phyloP scores from a whole-genome alignment of 2,329 filamentous ascomycete genomes.

The Botrytis fragariae region DNA sequence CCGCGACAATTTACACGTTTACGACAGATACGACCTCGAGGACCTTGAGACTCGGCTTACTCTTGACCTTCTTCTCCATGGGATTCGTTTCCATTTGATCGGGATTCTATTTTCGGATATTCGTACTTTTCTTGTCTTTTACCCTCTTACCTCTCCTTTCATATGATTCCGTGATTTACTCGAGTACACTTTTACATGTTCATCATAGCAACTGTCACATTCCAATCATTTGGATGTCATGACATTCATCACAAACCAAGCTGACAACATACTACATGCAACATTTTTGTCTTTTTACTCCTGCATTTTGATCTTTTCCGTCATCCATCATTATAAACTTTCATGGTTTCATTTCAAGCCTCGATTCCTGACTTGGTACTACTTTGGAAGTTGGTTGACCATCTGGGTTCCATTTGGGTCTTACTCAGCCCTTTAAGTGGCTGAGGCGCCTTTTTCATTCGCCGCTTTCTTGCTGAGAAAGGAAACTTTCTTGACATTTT shows the following conservation, averaged over 20 bases:
- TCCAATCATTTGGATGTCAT: conserved; percentile 13
- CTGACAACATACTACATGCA: not conserved
- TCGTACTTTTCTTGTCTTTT: not conserved
- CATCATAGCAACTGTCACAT: conserved; percentile 7
- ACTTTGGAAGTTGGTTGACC: not conserved
- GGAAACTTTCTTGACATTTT: not conserved
- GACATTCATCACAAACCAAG: conserved; percentile 8
- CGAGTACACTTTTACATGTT: not conserved
- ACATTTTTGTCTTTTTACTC: not conserved
- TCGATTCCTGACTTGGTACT: conserved; percentile 4
- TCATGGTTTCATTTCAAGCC: conserved; percentile 1
- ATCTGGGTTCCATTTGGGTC: conserved; percentile 1
- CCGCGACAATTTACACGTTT: conserved; percentile 1
- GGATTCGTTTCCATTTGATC: conserved; percentile 1
- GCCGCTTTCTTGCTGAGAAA: not conserved
- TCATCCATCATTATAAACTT: not conserved
- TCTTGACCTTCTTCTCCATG: not conserved
- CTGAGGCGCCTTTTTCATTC: conserved; percentile 18
- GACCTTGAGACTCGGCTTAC: not conserved
- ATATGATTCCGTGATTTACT: not conserved
- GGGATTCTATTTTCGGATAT: conserved; percentile 16
- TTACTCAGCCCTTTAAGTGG: conserved; percentile 19
- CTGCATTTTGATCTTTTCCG: conserved; percentile 4
- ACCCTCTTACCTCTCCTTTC: not conserved
- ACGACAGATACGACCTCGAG: not conserved